These are phyloP conservation scores for Lonicera japonica DNA, from an alignment of 129 eudicot genomes.

Conservation along the genomic window DNA sequence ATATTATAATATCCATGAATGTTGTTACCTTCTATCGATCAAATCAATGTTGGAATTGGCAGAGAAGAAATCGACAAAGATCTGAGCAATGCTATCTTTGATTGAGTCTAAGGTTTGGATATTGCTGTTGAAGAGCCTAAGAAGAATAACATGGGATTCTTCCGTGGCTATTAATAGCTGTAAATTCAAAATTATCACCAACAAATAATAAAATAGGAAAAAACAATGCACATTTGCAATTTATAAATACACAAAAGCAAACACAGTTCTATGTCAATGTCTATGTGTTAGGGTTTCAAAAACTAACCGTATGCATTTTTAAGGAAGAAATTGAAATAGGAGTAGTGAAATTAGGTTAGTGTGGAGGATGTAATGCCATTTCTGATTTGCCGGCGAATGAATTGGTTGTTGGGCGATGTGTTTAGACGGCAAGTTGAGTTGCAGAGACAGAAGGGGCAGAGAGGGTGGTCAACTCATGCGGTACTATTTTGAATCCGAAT, in stretches of 20 bases:
- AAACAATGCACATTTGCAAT: not conserved
- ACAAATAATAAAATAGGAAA: not conserved
- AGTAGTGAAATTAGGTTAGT: not conserved
- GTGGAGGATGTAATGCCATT: not conserved
- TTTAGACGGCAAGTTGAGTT: not conserved
- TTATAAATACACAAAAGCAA: not conserved
- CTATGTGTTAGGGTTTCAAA: not conserved
- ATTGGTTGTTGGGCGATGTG: too few species aligned
- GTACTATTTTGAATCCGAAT: not conserved
- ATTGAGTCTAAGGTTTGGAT: slow-evolving; percentile 33
- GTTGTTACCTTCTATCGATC: slow-evolving; percentile 34
- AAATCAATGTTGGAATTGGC: slow-evolving; percentile 17
- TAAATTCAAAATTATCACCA: not conserved
- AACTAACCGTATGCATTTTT: slow-evolving; percentile 12
- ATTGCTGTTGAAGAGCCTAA: slow-evolving; percentile 32
- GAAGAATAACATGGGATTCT: slow-evolving; percentile 33
- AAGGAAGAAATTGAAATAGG: not conserved
- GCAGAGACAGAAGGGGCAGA: not conserved
- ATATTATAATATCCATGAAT: not conserved
- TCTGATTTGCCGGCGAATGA: not conserved
- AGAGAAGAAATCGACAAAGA: slow-evolving; percentile 9
- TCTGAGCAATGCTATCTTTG: slow-evolving; percentile 27
- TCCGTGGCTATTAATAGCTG: slow-evolving; percentile 34
- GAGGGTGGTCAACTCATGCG: not conserved
- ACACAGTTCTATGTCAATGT: not conserved